Evolutionary conservation across 257 asterid genomes (phyloP).

Genomic region (Eustoma russellianum): DNA sequence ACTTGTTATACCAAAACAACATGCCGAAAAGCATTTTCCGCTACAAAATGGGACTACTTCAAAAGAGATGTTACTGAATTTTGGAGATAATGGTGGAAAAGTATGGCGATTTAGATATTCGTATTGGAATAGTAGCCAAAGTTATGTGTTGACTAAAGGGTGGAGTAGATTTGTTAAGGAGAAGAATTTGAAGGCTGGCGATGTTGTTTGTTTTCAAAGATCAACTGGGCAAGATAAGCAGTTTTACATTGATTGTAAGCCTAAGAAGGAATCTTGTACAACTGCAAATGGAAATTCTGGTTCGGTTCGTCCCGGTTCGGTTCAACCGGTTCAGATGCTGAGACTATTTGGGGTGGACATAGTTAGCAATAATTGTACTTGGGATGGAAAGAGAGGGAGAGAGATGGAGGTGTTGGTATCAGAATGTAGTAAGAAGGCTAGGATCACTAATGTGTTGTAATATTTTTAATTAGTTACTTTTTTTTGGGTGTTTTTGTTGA

Average conservation of each 20-base stretch:
- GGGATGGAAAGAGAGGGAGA: slow-evolving; percentile 52
- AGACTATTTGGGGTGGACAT: slow-evolving; percentile 72
- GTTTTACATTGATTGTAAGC: slow-evolving; percentile 53
- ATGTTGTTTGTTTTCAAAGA: slow-evolving; percentile 45
- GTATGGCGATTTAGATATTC: slow-evolving; percentile 77
- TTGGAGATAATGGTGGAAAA: slow-evolving; percentile 53
- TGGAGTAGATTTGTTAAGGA: slow-evolving; percentile 92
- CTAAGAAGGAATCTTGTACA: slow-evolving; percentile 3
- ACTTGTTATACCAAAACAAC: slow-evolving; percentile 66
- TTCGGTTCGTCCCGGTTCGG: slow-evolving; percentile 19
- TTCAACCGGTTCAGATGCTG: slow-evolving; percentile 21
- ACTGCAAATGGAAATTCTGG: background rate
- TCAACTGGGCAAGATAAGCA: slow-evolving; percentile 45
- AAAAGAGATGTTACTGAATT: slow-evolving; percentile 54
- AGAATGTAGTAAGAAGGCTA: slow-evolving; percentile 50
- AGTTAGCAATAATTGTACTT: slow-evolving; percentile 11
- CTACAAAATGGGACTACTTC: slow-evolving; percentile 26
- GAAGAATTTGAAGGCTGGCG: slow-evolving; percentile 55
- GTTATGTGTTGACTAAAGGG: slow-evolving; percentile 70
- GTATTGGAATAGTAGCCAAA: slow-evolving; percentile 80
- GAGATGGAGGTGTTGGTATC: slow-evolving; percentile 52
- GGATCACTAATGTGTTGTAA: slow-evolving; percentile 63
- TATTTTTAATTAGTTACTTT: slow-evolving; percentile 9
- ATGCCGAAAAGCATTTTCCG: slow-evolving; percentile 66
- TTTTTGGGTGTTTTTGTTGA: slow-evolving; percentile 2